Base-by-base conservation (phyloP, 2,329 filamentous ascomycete species). In the Monosporascus ibericus region DNA sequence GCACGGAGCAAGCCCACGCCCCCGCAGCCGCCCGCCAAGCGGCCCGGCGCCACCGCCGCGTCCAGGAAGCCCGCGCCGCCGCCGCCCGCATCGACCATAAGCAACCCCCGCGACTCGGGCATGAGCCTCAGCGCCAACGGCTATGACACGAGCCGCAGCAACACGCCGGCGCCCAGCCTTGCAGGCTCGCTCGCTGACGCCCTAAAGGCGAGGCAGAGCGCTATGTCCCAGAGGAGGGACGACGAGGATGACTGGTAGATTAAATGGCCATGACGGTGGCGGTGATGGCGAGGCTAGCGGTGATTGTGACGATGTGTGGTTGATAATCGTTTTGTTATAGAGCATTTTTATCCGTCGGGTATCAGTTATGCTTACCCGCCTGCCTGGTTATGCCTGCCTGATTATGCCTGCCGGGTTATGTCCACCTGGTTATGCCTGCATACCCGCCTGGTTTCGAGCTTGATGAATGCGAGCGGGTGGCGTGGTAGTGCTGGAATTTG, bases 101-200 rank as follows among this genome's bases (percentile, higher is more conserved):
- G 30, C 30, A 34, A 84, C 51, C 82, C 87, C 36, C 82, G 92
- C 49, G 92, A 96, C 66, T 85, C 81, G 22, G 81, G 78, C 49
- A 81, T 85, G 75, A 84, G 82, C 58, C 68, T 85, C 51, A 81
- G 82, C 57, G 78, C 71, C 58, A 84, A 73, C 70, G 82, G 72
- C 59, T 79, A 66, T 50, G 81, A 75, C 48, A 78, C 80, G 49
- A 89, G 86, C 62, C 81, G 86, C 39, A 87, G 85, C 59, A 85
- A 76, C 57, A 90, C 87, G 5, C 86, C 87, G 3, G 90, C 81
- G 38, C 81, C 85, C 15, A 88, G 85, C 66, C 67, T 90, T 55
- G 85, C 82, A 3, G 87, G 86, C 48, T 88, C 87, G 46, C 71
- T 94, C 60, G 89, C 89, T 2, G 88, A 92, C 66, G 88, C 88